Base-by-base conservation (phyloP, 371 early-diverging fungal species). In the Batrachochytrium dendrobatidis region DNA sequence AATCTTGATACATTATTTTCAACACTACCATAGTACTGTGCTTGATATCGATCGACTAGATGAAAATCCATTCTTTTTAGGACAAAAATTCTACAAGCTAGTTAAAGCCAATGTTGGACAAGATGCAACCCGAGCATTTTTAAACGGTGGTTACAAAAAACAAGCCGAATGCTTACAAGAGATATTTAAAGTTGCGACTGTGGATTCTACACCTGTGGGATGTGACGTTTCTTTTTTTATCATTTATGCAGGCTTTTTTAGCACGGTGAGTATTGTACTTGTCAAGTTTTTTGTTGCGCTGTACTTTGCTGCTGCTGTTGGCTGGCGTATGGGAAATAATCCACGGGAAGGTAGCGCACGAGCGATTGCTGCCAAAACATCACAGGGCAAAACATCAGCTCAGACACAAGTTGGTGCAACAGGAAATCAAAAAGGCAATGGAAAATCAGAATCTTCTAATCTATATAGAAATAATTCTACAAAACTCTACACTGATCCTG, bases 261-360 rank as follows among this genome's bases (percentile, higher is more conserved):
- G 71, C 56, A 75, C 69, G 52, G 45, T 67, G 17, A 57, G 70
- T 34, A 70, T 71, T 31, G 67, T 72, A 26, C 56, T 56, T 1
- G 65, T 64, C 12, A 48, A 65, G 26, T 75, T 75, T 56, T 48
- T 75, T 34, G 48, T 75, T 5, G 72, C 75, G 5, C 57, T 72
- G 20, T 53, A 63, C 58, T 75, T 75, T 56, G 55, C 61, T n/a
- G 64, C 59, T 39, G 39, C 66, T 10, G 61, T 70, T 29, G 68
- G 67, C 17, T 68, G 69, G 69, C 56, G 63, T 22, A 29, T 66
- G 22, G 72, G 69, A 17, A 59, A 62, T 46, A 48, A 30, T 20
- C 60, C 60, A n/a, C 43, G 59, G 48, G 29, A 22, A 12, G 12
- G 49, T 6, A 8, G 8, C n/a, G 24, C 49, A 25, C 49, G 49